Conservation (phyloP, 768 basidiomycete genomes). For the Mycena sanguinolenta region DNA sequence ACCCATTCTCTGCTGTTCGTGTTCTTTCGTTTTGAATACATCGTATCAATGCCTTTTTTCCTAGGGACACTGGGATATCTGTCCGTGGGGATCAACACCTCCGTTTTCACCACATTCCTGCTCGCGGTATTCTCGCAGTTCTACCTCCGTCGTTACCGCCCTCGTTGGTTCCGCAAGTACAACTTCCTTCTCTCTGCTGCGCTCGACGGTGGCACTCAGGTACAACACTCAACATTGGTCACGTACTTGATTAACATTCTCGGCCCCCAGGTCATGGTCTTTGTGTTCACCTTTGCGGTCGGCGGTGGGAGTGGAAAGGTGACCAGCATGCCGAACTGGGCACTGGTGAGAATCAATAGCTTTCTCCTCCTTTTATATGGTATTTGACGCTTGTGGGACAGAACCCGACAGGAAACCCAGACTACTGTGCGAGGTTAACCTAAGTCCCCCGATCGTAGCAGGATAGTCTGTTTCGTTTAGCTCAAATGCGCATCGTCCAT, state of each 20-base stretch:
- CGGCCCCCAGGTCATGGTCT: constrained; percentile 66
- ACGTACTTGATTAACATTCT: constrained; percentile 52
- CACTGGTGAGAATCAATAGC: constrained; percentile 45
- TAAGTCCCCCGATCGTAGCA: background rate
- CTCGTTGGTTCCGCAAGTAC: constrained; percentile 62
- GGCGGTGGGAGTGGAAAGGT: constrained; percentile 59
- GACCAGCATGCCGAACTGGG: constrained; percentile 53
- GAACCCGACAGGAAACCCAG: background rate
- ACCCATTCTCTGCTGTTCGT: constrained; percentile 56
- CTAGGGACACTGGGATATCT: constrained; percentile 63
- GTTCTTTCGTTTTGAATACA: background rate
- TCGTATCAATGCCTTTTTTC: background rate
- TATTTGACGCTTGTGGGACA: background rate
- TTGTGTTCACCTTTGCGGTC: constrained; percentile 65
- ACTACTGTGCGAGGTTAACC: background rate
- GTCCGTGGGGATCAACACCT: constrained; percentile 64
- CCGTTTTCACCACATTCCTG: constrained; percentile 55
- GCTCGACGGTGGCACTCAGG: constrained; percentile 56
- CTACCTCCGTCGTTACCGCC: constrained; percentile 58
- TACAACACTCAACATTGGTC: constrained; percentile 44
- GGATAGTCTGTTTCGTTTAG: no score
- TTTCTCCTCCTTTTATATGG: background rate
- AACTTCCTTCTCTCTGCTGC: constrained; percentile 57
- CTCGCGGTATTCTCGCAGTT: constrained; percentile 62
- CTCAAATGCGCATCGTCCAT: no score